Evolutionary conservation across 2,329 filamentous ascomycete species (phyloP), one percentile per base, ranked within the genome.

Genomic region (Claviceps sp.): DNA sequence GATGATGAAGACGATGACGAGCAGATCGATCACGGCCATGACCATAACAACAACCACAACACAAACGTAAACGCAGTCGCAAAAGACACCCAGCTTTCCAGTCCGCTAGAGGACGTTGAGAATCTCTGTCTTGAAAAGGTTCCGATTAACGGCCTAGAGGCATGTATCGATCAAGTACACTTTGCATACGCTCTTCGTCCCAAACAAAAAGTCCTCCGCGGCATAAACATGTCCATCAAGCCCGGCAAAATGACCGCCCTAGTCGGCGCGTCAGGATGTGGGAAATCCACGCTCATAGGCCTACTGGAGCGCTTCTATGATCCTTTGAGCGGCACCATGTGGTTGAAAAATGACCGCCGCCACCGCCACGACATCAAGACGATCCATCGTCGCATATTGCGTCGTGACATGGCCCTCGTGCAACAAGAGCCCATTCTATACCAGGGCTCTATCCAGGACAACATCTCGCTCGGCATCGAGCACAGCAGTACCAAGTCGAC

Each of bases 121-220:
- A 42, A 47, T n/a, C 6, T 38, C 16, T 5, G 42, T 0, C 55
- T 55, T 13, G 37, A 38, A 22, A 60, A 66, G 53, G 59, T 64
- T 4, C 60, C 65, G 52, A 9, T 8, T 3, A 30, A 30, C 9
- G 60, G 65, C 3, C 60, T 65, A 20, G 59, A 63, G 0, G 57
- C 81, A 0, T 64, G 70, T 18, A 74, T 81, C 55, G 65, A 71
- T 16, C 62, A 75, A 9, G 69, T 84, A 11, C 61, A 70, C 13
- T 84, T 85, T 61, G 68, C 77, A 1, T 85, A 85, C 54, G 78
- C 79, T 4, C 57, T 65, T 38, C 59, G 68, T 13, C 63, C 67
- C 9, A 55, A 61, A 55, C 47, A 65, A 5, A 61, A 65, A 51
- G 63, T 70, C 53, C 60, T 72, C 18, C 59, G 67, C 20, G 64